A percentile compares a stretch with the other conserved stretches of the same genome.
phyloP scores from a whole-genome alignment of 2,329 filamentous ascomycete species.

The Claviceps purpurea region DNA sequence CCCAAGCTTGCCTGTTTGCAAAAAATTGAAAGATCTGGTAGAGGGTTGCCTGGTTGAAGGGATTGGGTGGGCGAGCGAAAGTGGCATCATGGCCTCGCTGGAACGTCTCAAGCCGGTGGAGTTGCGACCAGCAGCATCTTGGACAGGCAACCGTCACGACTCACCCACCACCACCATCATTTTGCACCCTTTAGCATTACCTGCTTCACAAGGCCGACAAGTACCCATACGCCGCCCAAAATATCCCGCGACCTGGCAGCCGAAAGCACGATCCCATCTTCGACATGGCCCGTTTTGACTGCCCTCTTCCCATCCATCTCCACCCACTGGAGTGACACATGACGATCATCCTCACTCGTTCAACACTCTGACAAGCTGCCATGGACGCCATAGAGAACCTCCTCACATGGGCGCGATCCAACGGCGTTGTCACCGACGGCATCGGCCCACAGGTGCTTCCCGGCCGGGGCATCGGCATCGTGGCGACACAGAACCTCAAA shows the following conservation, averaged over 20 bases:
- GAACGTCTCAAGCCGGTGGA: background rate
- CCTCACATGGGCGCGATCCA: conserved; percentile 50
- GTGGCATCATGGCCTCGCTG: too few relatives aligned
- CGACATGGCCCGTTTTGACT: conserved; percentile 1
- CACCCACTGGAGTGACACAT: background rate
- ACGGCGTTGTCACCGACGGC: conserved; percentile 54
- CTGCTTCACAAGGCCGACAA: too few relatives aligned
- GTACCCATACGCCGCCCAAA: too few relatives aligned
- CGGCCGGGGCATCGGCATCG: conserved; percentile 64
- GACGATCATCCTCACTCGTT: background rate
- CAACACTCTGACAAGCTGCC: background rate
- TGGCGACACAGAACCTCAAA: conserved; percentile 53
- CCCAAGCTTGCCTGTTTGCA: too few relatives aligned
- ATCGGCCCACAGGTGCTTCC: conserved; percentile 54
- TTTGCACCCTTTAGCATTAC: too few relatives aligned
- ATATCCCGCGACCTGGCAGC: background rate
- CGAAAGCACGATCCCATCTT: background rate
- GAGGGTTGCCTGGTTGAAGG: background rate
- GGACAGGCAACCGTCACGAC: background rate
- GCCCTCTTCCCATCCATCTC: background rate
- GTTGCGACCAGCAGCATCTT: background rate
- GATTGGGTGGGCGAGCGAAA: too few relatives aligned
- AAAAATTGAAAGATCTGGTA: background rate
- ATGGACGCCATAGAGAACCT: conserved; percentile 33
- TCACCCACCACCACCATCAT: background rate